phyloP scores from a whole-genome alignment of 2,329 filamentous ascomycete species.

The Apiospora phragmitis region DNA sequence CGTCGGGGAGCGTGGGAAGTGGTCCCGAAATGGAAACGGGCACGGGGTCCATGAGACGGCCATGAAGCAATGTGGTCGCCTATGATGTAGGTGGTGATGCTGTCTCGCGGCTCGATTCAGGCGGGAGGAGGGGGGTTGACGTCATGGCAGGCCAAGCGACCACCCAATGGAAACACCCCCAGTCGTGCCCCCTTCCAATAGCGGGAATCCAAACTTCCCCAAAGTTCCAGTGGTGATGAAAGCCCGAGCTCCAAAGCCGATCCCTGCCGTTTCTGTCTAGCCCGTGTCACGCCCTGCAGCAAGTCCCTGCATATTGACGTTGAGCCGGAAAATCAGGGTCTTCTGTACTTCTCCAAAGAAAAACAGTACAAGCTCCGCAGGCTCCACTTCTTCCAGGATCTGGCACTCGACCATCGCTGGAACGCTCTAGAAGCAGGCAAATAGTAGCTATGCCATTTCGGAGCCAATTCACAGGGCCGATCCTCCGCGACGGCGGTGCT shows the following conservation, averaged over 20 bases:
- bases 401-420: background rate
- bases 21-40: constrained; percentile 4
- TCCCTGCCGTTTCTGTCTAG: background rate
- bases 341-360: constrained; percentile 8
- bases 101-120: constrained; percentile 14
- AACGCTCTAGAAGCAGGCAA: background rate
- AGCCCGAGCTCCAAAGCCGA: background rate
- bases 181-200: background rate
- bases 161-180: background rate
- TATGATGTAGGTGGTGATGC: constrained; percentile 31
- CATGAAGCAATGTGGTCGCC: constrained; percentile 8
- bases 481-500: constrained; percentile 43
- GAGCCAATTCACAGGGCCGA: background rate
- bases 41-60: constrained; percentile 3
- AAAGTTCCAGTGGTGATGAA: constrained; percentile 7
- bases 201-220: constrained; percentile 13
- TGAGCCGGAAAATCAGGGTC: constrained; percentile 14
- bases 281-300: constrained; percentile 1
- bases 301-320: constrained; percentile 20
- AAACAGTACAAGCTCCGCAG: background rate
- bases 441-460: background rate
- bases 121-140: constrained; percentile 15
- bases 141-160: constrained; percentile 17
- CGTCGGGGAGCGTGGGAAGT: background rate
- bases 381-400: background rate